These are phyloP conservation scores for Hansfordia pulvinata DNA, from an alignment of 2,329 filamentous ascomycete genomes.

Conservation along the genomic window DNA sequence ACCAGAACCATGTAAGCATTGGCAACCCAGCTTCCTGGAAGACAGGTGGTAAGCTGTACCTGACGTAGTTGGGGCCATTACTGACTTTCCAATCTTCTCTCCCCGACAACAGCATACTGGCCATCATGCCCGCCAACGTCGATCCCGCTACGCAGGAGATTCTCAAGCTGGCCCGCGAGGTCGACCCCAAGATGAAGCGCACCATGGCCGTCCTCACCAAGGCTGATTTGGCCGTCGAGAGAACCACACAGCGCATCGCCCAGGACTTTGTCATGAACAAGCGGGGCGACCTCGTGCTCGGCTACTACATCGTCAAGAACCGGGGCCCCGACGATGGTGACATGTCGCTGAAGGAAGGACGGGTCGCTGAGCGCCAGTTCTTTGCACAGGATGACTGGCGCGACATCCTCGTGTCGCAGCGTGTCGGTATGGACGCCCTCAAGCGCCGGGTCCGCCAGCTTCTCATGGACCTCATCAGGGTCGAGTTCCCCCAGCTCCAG, in stretches of 20 bases:
- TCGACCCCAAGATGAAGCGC: conserved; percentile 13
- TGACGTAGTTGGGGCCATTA: too few relatives aligned
- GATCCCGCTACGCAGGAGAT: conserved; percentile 25
- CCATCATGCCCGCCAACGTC: conserved; percentile 20
- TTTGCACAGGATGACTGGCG: conserved; percentile 23
- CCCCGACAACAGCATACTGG: conserved; percentile 11
- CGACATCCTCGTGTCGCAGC: conserved; percentile 8
- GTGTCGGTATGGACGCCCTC: conserved; percentile 21
- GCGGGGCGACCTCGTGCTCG: conserved; percentile 25
- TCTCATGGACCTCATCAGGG: conserved; percentile 24
- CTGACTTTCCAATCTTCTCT: conserved; percentile 1
- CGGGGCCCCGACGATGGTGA: conserved; percentile 26
- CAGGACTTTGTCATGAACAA: conserved; percentile 27
- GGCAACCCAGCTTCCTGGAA: too few relatives aligned
- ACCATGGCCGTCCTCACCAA: conserved; percentile 28
- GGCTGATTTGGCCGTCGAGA: conserved; percentile 35
- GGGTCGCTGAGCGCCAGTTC: conserved; percentile 20
- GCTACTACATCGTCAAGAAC: conserved; percentile 35
- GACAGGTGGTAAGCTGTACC: too few relatives aligned
- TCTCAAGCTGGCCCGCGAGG: conserved; percentile 20
- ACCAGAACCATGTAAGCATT: conserved; percentile 28
- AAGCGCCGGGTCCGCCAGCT: conserved; percentile 20
- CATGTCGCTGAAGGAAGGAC: conserved; percentile 17
- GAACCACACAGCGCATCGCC: conserved; percentile 20
- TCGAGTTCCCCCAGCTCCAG: conserved; percentile 15